These are phyloP conservation scores for Penicillium sp. DNA, from an alignment of 2,329 filamentous ascomycete species.

Conservation along the genomic window DNA sequence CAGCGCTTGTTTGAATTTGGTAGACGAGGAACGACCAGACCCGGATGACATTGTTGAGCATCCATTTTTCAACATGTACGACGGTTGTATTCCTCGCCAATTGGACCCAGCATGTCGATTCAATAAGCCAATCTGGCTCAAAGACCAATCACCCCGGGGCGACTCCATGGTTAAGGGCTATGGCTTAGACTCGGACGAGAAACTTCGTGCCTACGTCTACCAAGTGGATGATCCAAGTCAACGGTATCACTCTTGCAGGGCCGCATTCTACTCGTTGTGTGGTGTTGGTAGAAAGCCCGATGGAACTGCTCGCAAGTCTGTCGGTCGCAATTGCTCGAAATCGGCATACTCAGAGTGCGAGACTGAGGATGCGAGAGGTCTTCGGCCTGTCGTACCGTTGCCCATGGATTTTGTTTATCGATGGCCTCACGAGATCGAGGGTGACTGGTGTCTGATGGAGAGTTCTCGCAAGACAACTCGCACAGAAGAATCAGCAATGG, in stretches of 20 bases:
- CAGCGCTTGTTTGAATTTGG: conserved; percentile 54
- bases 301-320: conserved; percentile 49
- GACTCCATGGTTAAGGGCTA: conserved; percentile 52
- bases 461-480: conserved; percentile 27
- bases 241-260: conserved; percentile 48
- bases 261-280: conserved; percentile 53
- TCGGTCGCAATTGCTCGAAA: conserved; percentile 54
- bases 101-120: conserved; percentile 49
- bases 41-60: conserved; percentile 58
- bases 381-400: conserved; percentile 54
- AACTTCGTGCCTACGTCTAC: conserved; percentile 43
- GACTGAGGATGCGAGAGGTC: conserved; percentile 52
- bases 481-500: conserved; percentile 34
- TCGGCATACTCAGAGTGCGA: conserved; percentile 55
- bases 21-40: conserved; percentile 56
- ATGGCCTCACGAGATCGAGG: conserved; percentile 48
- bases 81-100: conserved; percentile 53
- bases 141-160: conserved; percentile 52
- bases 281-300: conserved; percentile 53
- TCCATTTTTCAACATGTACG: conserved; percentile 57
- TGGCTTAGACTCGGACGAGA: conserved; percentile 51
- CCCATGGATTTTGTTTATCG: conserved; percentile 54
- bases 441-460: conserved; percentile 49
- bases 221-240: conserved; percentile 46
- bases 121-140: conserved; percentile 52